Base-by-base conservation (phyloP, 2,329 filamentous ascomycete genomes). In the Laburnicola sp. region DNA sequence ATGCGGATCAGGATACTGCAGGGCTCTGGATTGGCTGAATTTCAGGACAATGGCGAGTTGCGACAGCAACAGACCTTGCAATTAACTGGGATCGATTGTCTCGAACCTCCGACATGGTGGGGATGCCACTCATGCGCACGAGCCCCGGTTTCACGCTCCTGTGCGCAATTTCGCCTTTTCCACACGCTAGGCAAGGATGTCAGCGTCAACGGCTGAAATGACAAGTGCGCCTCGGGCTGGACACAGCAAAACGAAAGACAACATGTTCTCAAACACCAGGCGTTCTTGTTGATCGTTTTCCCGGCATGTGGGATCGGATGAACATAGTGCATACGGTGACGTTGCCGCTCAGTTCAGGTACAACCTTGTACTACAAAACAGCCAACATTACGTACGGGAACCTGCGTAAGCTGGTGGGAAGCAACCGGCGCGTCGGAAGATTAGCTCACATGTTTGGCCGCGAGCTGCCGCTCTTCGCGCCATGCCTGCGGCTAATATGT, bases 21-120 rank as follows among this genome's bases (percentile, higher is more conserved):
- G 53, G 49, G 40, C 36, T 37, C 37, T n/a, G 31, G 51, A 71
- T 68, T 71, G 68, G 69, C 54, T 54, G 53, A 32, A 21, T 22
- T 23, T 5, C 7, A 22, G 23, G n/a, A 6, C 23, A 45, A 40
- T 16, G 55, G 43, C 48, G 52, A 52, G 49, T 57, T 63, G 62
- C 56, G 53, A 63, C 63, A 65, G 53, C 60, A 55, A 43, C 31
- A 62, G 39, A 63, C 67, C 58, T 65, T 63, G 51, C 46, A 46
- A 51, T 44, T 52, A 57, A 60, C 58, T 54, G 49, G 58, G 55
- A 50, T 53, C 53, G 45, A 41, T 51, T 45, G 54, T 61, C 51
- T 58, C 46, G 50, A 54, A 52, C 34, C 25, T 49, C 43, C 31
- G 42, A 28, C 48, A 41, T 45, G 35, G 37, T 50, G 50, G 43